Percentiles rank a stretch among this genome's conserved stretches.
Conservation (phyloP, 441 rosid species). For the Kokia cookei region DNA sequence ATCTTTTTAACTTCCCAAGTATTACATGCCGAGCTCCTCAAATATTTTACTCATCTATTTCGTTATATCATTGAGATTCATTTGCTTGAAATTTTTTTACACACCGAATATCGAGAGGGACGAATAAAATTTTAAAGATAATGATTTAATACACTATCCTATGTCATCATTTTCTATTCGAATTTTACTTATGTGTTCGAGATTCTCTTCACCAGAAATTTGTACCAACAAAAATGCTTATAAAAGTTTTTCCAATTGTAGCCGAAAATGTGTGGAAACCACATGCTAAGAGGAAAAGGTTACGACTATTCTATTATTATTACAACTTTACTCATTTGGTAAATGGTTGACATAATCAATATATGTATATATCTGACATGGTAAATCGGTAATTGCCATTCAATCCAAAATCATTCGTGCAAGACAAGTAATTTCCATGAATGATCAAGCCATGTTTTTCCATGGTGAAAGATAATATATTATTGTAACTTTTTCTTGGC, state of each 20-base stretch:
- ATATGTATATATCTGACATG: background rate
- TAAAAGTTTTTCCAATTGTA: background rate
- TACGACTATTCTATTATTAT: background rate
- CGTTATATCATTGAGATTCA: too few species aligned
- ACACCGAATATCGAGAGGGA: too few species aligned
- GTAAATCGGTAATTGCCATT: background rate
- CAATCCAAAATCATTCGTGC: background rate
- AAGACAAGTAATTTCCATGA: conserved; percentile 1
- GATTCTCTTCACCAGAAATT: too few species aligned
- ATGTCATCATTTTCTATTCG: too few species aligned
- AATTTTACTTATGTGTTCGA: too few species aligned
- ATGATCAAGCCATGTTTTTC: background rate
- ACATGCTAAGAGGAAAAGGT: background rate
- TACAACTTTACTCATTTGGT: background rate
- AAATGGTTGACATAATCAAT: background rate
- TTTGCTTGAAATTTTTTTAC: too few species aligned
- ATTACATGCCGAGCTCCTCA: too few species aligned
- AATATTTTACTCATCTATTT: too few species aligned
- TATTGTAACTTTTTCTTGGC: background rate
- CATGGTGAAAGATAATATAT: background rate
- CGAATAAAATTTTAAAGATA: too few species aligned
- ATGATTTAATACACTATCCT: too few species aligned
- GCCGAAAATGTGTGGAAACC: background rate
- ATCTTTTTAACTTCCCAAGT: too few species aligned
- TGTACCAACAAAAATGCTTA: too few species aligned